Base-by-base conservation (phyloP, 331 rosid species). In the Quercus tomentella region DNA sequence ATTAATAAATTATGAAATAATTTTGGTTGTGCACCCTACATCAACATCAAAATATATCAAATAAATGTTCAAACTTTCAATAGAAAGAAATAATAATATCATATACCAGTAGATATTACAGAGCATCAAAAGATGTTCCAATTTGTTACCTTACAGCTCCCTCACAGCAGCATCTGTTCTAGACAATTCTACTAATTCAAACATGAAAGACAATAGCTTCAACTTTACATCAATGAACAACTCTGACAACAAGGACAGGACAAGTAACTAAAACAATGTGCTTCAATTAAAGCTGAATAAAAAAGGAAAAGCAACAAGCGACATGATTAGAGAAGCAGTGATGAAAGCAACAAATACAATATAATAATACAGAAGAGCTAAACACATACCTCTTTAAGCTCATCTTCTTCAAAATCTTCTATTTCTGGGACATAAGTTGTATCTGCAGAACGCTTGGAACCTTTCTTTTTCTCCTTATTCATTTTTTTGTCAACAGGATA, bases 331-430 rank as follows among this genome's bases (percentile, higher is more conserved):
- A 43, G 41, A 79, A 62, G 55, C 56, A 63, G n/a, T 37, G 25
- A 60, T 28, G 33, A 22, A 74, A 69, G 43, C 79, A 76, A 61
- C 18, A 7, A 73, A 58, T 49, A 49, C 55, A 49, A 14, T n/a
- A 63, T 56, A 56, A 65, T 62, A 35, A 81, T 33, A 81, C 4
- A 25, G 54, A 8, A 22, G 82, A 70, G 43, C 68, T 77, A 55
- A 80, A 74, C 28, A 56, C 87, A 4, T 86, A 94, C 98, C 75
- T 88, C 88, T 86, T 85, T 83, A 75, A 94, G 81, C 84, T 91
- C 97, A 76, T 89, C 89, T 76, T 92, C 93, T 75, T 88, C 93
- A 89, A 88, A 89, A 73, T 91, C 98, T 56, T 92, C 97, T 54
- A 94, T 91, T 56, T 57, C 86, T 60, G 98, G 94, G 80, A 94